A percentile compares a stretch with the other conserved stretches of the same genome.
Evolutionary conservation across 257 asterid species (phyloP).

Genomic region (Voacanga thouarsii): DNA sequence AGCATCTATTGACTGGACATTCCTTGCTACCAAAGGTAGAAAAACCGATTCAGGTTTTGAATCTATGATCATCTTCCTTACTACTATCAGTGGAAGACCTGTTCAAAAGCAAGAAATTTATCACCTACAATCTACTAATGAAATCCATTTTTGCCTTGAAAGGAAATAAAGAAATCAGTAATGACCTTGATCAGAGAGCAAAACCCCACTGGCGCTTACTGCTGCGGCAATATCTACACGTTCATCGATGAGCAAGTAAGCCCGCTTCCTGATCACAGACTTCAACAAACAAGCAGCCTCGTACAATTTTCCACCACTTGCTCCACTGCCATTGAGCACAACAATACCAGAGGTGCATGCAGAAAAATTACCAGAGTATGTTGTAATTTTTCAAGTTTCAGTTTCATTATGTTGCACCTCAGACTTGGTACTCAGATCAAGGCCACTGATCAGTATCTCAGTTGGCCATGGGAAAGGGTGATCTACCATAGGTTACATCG

Average conservation of each 20-base stretch:
- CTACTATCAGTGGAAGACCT: conserved; percentile 95
- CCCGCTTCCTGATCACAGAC: conserved; percentile 70
- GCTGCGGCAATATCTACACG: conserved; percentile 91
- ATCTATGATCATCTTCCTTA: conserved; percentile 84
- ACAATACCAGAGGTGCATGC: no score
- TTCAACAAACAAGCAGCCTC: conserved; percentile 86
- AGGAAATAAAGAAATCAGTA: not conserved
- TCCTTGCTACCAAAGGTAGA: conserved; percentile 87
- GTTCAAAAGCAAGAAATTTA: conserved; percentile 20
- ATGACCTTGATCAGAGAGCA: conserved; percentile 92
- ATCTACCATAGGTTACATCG: no score
- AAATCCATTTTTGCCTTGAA: conserved; percentile 2
- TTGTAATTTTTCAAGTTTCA: no score
- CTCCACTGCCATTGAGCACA: conserved; percentile 65
- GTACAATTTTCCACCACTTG: conserved; percentile 63
- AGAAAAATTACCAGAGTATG: no score
- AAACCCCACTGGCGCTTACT: conserved; percentile 77
- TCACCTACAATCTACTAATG: not conserved
- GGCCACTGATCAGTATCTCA: no score
- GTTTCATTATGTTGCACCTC: no score
- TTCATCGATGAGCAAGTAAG: conserved; percentile 80
- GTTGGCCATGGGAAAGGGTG: no score
- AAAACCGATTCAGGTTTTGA: conserved; percentile 60
- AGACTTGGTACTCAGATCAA: no score
- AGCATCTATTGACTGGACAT: conserved; percentile 58